Base-by-base conservation (phyloP, 495 filamentous ascomycete species). In the Penicillium egyptiacum region DNA sequence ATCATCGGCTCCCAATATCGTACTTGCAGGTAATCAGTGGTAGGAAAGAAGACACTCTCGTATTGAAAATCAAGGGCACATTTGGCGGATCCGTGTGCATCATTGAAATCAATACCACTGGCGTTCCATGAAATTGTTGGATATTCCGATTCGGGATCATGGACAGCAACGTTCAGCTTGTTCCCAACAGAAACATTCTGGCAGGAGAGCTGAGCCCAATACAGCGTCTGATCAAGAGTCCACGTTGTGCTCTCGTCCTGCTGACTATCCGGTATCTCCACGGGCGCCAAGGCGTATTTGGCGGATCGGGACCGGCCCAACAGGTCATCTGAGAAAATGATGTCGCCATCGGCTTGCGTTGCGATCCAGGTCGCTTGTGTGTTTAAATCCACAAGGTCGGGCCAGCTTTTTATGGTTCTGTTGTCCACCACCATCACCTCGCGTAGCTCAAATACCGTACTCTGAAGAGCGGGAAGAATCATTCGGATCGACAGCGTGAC, bases 1-100 rank as follows among this genome's bases (percentile, higher is more conserved):
- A 66, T 58, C 2, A 62, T 66, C 6, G 74, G 74, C 44, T 76
- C 74, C 74, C 74, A 76, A 46, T 76, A 76, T 2, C 74, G 69
- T 17, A 75, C 57, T 28, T 76, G 74, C 9, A 76, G 59, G 26
- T 69, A 74, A 43, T 76, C 68, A 19, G 69, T 71, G 12, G 42
- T 30, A 2, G 60, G 56, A 43, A 72, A 76, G 35, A 70, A 67
- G 22, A 73, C 57, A 40, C 61, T 76, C 3, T 65, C 49, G 45
- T 74, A 76, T 25, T 65, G 41, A 48, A 76, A 75, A 17, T 74
- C 64, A 53, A 76, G 41, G 4, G 49, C 57, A 50, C 74, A 76
- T 17, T 60, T 11, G 10, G 62, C 51, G 16, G 33, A 44, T 1
- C 59, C 67, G 41, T 63, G 47, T 9, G 44, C 16, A 17, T 68